Conservation (phyloP, 1,284 basidiomycete species). For the Leccinum ambiguum region DNA sequence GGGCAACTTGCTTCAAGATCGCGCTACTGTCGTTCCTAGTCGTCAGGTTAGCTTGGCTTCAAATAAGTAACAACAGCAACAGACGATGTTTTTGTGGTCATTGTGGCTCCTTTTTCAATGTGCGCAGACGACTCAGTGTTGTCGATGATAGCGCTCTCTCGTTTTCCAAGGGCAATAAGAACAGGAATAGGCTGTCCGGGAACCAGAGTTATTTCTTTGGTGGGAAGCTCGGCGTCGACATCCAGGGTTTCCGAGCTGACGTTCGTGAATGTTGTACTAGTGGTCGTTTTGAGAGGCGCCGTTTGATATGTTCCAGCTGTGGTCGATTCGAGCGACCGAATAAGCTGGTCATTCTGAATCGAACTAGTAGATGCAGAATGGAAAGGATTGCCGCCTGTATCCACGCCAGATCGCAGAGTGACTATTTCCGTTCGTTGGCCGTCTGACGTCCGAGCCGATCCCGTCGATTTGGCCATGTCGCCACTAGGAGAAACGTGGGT, state of each 20-base stretch:
- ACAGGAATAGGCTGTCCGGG: background rate
- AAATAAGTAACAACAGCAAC: background rate
- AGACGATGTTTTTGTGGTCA: background rate
- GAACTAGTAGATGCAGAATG: background rate
- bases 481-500: conserved; percentile 9
- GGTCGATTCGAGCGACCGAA: background rate
- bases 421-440: background rate
- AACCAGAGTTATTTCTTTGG: background rate
- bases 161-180: background rate
- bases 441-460: background rate
- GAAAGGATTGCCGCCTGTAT: background rate
- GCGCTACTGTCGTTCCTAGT: conserved; percentile 5
- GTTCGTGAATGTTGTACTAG: background rate
- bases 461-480: background rate
- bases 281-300: background rate
- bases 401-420: background rate
- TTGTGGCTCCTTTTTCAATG: background rate
- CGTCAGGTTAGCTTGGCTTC: conserved; percentile 6
- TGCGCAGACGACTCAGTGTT: background rate
- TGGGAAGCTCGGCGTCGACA: background rate
- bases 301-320: background rate
- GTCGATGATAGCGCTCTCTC: background rate
- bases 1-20: background rate
- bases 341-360: background rate
- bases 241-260: background rate